phyloP scores from a whole-genome alignment of 2,329 filamentous ascomycete species.

The Alternaria sp. region DNA sequence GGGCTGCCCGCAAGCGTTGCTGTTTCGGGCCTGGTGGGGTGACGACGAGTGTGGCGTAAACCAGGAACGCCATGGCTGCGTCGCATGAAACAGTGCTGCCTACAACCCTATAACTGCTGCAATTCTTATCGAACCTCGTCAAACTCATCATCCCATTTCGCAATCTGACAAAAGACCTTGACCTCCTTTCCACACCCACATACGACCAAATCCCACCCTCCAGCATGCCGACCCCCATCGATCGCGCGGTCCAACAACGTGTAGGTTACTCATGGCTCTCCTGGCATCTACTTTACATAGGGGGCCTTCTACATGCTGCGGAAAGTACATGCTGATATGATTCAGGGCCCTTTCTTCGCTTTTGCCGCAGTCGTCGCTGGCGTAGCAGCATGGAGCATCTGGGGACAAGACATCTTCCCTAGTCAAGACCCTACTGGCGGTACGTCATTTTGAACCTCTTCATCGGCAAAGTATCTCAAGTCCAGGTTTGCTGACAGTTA shows the following conservation, averaged over 20 bases:
- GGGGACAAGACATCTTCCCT: conserved; percentile 85
- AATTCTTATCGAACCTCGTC: not conserved
- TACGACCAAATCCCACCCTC: not conserved
- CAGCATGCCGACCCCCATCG: conserved; percentile 58
- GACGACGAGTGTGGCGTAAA: conserved; percentile 38
- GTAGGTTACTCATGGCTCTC: conserved; percentile 40
- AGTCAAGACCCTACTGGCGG: conserved; percentile 79
- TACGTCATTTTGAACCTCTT: conserved; percentile 43
- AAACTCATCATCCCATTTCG: too few species aligned
- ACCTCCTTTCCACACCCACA: not conserved
- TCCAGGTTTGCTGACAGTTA: not conserved
- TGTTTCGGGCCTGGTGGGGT: conserved; percentile 25
- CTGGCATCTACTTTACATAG: conserved; percentile 31
- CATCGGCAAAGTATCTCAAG: too few species aligned
- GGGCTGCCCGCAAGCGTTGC: conserved; percentile 29
- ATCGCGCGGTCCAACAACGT: conserved; percentile 55
- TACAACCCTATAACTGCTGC: not conserved
- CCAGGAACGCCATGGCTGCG: conserved; percentile 1
- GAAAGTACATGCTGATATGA: conserved; percentile 2
- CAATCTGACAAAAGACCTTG: too few species aligned
- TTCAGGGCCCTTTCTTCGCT: conserved; percentile 46
- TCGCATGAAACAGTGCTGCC: conserved; percentile 19
- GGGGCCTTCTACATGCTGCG: conserved; percentile 15
- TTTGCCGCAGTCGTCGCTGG: conserved; percentile 84
- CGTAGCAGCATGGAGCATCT: conserved; percentile 82